Percentiles rank a stretch among this genome's conserved stretches.
Conservation (phyloP, 1,139 yeast species). For the Magnusiomyces ingens region DNA sequence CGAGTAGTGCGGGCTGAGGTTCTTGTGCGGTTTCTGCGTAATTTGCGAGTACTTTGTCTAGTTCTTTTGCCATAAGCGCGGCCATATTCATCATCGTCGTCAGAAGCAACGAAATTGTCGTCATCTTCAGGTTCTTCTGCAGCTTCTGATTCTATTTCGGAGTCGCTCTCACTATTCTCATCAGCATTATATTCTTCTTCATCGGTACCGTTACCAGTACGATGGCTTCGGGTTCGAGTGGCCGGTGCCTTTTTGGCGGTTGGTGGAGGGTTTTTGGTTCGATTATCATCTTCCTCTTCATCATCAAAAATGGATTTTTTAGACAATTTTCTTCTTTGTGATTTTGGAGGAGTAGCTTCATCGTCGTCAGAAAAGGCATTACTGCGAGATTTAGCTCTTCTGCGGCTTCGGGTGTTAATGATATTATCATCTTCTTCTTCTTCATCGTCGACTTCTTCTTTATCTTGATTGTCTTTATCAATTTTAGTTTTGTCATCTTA, state of each 20-base stretch:
- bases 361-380: constrained; percentile 14
- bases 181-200: constrained; percentile 18
- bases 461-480: background rate
- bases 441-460: background rate
- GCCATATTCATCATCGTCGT: constrained; percentile 22
- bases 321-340: constrained; percentile 12
- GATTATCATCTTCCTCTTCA: constrained; percentile 12
- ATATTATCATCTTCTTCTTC: constrained; percentile 22
- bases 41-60: constrained; percentile 33
- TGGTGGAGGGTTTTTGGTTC: background rate
- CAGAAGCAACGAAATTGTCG: constrained; percentile 17
- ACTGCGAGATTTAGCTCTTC: constrained; percentile 9
- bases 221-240: constrained; percentile 1
- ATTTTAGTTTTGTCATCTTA: background rate
- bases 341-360: constrained; percentile 10
- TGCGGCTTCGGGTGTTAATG: constrained; percentile 11
- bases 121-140: constrained; percentile 3
- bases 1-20: constrained; percentile 10
- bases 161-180: constrained; percentile 17
- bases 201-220: constrained; percentile 10
- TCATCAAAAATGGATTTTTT: constrained; percentile 14
- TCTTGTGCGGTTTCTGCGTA: constrained; percentile 22
- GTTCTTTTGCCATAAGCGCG: constrained; percentile 11
- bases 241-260: background rate
- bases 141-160: constrained; percentile 6